phyloP scores from a whole-genome alignment of 306 rosid species.

The Abrus pulchellus region DNA sequence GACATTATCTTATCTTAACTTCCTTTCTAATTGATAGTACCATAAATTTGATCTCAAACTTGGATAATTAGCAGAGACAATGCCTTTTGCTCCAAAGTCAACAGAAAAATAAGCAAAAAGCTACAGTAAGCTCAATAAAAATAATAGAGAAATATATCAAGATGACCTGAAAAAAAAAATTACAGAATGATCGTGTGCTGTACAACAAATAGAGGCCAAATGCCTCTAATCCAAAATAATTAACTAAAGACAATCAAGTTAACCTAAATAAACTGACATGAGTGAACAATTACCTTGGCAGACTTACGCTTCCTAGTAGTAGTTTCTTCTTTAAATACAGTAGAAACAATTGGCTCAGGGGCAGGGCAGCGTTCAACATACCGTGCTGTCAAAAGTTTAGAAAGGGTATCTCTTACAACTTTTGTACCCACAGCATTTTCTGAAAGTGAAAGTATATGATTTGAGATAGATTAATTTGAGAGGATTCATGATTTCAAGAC shows the following conservation, averaged over 20 bases:
- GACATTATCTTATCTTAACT: slow-evolving; percentile 3
- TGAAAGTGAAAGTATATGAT: slow-evolving; percentile 49
- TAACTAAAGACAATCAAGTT: slow-evolving; percentile 14
- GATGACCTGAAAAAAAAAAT: neutral
- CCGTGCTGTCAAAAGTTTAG: slow-evolving; percentile 65
- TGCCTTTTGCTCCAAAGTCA: slow-evolving; percentile 21
- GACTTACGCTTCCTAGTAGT: slow-evolving; percentile 68
- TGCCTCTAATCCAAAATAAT: slow-evolving; percentile 15
- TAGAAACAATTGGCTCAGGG: slow-evolving; percentile 68
- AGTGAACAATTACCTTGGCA: slow-evolving; percentile 68
- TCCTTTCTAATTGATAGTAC: slow-evolving; percentile 8
- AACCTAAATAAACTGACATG: slow-evolving; percentile 33
- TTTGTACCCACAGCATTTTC: slow-evolving; percentile 60
- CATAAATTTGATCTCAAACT: slow-evolving; percentile 13
- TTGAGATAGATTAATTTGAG: slow-evolving; percentile 36
- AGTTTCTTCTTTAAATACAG: slow-evolving; percentile 52
- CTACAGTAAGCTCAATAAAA: slow-evolving; percentile 11
- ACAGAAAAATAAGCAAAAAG: slow-evolving; percentile 15
- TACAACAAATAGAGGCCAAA: neutral
- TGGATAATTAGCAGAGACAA: neutral
- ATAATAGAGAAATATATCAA: neutral
- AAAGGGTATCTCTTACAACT: slow-evolving; percentile 63
- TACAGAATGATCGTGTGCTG: neutral
- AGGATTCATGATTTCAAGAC: slow-evolving; percentile 1
- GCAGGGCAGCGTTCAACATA: slow-evolving; percentile 87